These are phyloP conservation scores for Plasmodium relictum DNA, from an alignment of 169 alveolate species.

Conservation along the genomic window DNA sequence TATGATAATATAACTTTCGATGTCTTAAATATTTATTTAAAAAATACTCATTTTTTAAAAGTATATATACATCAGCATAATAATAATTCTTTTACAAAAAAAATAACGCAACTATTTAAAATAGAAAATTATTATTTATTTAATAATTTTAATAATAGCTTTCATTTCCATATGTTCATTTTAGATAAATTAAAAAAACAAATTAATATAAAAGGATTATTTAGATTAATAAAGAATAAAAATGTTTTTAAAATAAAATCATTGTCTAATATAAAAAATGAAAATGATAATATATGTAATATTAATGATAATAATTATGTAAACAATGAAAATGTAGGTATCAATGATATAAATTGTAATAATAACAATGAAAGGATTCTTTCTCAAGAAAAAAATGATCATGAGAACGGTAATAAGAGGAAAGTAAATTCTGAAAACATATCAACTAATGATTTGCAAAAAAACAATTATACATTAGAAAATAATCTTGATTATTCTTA, in stretches of 20 bases:
- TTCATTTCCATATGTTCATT: conserved; percentile 65
- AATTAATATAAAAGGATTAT: conserved; percentile 39
- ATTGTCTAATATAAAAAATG: neutral
- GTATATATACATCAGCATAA: conserved; percentile 75
- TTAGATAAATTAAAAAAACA: conserved; percentile 59
- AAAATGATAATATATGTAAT: neutral
- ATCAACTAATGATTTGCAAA: neutral
- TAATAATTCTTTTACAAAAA: conserved; percentile 42
- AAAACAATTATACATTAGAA: neutral
- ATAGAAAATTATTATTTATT: conserved; percentile 69
- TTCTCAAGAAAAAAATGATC: neutral
- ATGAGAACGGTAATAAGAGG: neutral
- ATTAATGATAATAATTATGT: neutral
- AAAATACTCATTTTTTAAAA: conserved; percentile 61
- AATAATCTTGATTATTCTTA: conserved; percentile 22
- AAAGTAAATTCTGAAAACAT: neutral
- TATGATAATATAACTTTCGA: conserved; percentile 73
- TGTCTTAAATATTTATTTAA: conserved; percentile 64
- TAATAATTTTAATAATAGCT: conserved; percentile 47
- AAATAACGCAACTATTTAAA: conserved; percentile 52
- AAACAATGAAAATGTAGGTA: neutral
- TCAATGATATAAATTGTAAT: neutral
- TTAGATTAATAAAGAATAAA: conserved; percentile 55
- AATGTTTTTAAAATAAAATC: conserved; percentile 33
- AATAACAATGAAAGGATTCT: too few relatives aligned